Evolutionary conservation across 331 rosid species (phyloP).

Genomic region (Stylosanthes scabra): DNA sequence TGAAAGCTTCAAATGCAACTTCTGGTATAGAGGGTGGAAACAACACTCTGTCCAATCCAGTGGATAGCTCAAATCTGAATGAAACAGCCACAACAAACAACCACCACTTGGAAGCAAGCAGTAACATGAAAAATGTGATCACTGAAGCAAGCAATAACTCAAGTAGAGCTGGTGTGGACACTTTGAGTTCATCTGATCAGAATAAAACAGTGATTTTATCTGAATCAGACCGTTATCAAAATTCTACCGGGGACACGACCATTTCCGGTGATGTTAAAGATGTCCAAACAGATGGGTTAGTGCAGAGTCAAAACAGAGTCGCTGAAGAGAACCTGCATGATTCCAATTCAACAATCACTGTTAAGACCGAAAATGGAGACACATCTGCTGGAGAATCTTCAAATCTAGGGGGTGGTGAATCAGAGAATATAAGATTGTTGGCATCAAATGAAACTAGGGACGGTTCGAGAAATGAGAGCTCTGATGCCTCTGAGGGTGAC

Average conservation of each 20-base stretch:
- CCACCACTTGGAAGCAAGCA: conserved; percentile 47
- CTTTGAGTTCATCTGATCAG: conserved; percentile 47
- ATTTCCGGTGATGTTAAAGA: conserved; percentile 41
- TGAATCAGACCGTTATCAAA: conserved; percentile 51
- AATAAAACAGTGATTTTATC: conserved; percentile 37
- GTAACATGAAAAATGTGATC: conserved; percentile 36
- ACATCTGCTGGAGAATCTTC: conserved; percentile 45
- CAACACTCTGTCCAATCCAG: conserved; percentile 40
- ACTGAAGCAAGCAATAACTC: conserved; percentile 42
- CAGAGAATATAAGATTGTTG: conserved; percentile 39
- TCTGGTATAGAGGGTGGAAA: conserved; percentile 42
- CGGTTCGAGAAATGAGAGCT: conserved; percentile 46
- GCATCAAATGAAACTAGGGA: conserved; percentile 49
- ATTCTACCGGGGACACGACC: conserved; percentile 34
- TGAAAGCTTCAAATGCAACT: conserved; percentile 43
- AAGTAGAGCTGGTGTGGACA: conserved; percentile 26
- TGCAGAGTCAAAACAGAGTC: conserved; percentile 40
- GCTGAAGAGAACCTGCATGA: conserved; percentile 42
- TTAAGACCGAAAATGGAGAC: conserved; percentile 46
- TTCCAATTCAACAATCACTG: conserved; percentile 40
- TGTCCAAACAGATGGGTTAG: conserved; percentile 38
- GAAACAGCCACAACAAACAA: conserved; percentile 35
- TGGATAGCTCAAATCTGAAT: conserved; percentile 40
- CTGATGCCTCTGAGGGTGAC: conserved; percentile 43
- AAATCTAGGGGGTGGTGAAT: conserved; percentile 35